Percentiles rank a stretch among this genome's conserved stretches.
These are phyloP conservation scores for Lactarius tabidus DNA, from an alignment of 768 basidiomycete genomes.

Conservation along the genomic window DNA sequence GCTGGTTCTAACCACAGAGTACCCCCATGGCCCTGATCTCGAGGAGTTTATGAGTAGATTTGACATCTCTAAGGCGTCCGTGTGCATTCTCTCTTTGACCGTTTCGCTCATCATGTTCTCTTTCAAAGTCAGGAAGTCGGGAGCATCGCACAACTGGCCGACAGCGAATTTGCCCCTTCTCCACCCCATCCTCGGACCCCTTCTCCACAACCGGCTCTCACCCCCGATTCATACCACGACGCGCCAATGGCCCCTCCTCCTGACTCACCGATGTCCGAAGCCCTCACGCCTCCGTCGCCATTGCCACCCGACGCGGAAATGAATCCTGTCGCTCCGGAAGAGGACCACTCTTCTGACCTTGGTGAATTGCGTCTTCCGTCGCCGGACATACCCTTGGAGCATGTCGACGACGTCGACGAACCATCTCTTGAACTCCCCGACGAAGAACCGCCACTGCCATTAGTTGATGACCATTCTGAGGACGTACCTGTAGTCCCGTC, in stretches of 20 bases:
- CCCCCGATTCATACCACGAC: conserved; percentile 7
- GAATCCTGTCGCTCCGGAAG: background rate
- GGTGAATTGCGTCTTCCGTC: background rate
- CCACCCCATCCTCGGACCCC: conserved; percentile 15
- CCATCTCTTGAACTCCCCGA: conserved; percentile 8
- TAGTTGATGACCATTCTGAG: background rate
- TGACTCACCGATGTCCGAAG: conserved; percentile 29
- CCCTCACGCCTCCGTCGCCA: conserved; percentile 24
- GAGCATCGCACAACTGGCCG: conserved; percentile 28
- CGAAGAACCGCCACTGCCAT: conserved; percentile 3
- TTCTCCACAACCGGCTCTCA: conserved; percentile 13
- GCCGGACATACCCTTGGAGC: conserved; percentile 13
- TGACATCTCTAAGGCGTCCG: conserved; percentile 51
- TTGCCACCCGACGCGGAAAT: conserved; percentile 8
- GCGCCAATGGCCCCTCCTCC: conserved; percentile 2
- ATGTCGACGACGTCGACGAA: conserved; percentile 16
- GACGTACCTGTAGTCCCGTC: background rate
- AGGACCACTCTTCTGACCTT: conserved; percentile 7
- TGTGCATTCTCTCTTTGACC: conserved; percentile 16
- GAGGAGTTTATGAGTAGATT: conserved; percentile 53
- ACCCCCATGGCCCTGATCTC: conserved; percentile 39
- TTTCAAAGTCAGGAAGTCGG: conserved; percentile 35
- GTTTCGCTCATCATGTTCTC: conserved; percentile 9
- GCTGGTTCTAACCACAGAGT: conserved; percentile 38
- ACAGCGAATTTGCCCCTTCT: conserved; percentile 27